Percentiles rank a stretch among this genome's conserved stretches.
Evolutionary conservation across 805 yeast genomes (phyloP).

Genomic region (Kluyveromyces starmeri): DNA sequence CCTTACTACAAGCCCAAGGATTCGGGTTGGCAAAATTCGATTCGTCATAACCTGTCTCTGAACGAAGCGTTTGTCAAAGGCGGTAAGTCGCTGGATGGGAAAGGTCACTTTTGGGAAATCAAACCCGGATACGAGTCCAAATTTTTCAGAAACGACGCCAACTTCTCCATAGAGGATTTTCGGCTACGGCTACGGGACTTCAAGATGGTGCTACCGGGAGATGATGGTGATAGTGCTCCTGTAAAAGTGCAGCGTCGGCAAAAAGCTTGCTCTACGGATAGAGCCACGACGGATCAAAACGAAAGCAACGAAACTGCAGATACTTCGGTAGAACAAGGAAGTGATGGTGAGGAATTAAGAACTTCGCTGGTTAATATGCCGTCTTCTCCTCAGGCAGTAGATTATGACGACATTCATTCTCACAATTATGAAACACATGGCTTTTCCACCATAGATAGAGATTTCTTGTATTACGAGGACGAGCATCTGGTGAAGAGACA

Average conservation of each 20-base stretch:
- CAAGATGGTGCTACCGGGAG: background rate
- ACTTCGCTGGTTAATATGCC: background rate
- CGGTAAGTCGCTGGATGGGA: conserved; percentile 83
- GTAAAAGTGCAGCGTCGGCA: background rate
- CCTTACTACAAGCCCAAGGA: conserved; percentile 74
- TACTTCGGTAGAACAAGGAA: background rate
- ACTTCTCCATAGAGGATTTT: conserved; percentile 15
- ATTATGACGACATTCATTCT: background rate
- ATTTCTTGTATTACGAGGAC: conserved; percentile 2
- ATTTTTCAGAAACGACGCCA: conserved; percentile 46
- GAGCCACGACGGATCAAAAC: background rate
- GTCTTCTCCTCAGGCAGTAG: conserved; percentile 1
- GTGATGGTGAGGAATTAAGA: background rate
- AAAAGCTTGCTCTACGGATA: background rate
- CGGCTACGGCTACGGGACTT: conserved; percentile 12
- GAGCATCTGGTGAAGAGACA: background rate
- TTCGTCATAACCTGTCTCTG: conserved; percentile 84
- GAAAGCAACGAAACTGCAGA: background rate
- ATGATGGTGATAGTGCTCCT: background rate
- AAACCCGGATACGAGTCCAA: conserved; percentile 74
- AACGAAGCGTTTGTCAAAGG: conserved; percentile 88
- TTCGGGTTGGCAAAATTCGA: conserved; percentile 96
- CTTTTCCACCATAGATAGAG: background rate
- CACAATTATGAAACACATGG: background rate
- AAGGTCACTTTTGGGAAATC: conserved; percentile 86